Evolutionary conservation across 352 stramenopile genomes (phyloP).

Genomic region (Blastocystis sp.): DNA sequence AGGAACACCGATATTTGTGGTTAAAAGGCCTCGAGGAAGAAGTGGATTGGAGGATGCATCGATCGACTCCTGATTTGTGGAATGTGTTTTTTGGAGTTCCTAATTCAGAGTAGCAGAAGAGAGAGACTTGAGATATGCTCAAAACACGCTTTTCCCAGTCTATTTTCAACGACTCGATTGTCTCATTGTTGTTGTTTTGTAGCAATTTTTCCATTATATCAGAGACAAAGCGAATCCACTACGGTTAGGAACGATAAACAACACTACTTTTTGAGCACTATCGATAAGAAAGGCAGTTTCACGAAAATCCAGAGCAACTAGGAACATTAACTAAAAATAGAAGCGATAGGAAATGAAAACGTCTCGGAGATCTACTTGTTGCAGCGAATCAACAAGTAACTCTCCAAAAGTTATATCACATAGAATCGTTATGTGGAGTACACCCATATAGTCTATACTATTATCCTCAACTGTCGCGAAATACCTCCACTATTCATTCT

Average conservation of each 20-base stretch:
- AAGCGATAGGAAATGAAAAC: neutral
- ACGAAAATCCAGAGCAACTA: neutral
- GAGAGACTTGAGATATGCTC: neutral
- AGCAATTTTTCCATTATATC: neutral
- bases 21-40: constrained; percentile 6
- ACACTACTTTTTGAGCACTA: neutral
- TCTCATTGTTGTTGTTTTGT: neutral
- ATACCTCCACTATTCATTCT: neutral
- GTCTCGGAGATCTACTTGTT: neutral
- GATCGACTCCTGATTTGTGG: neutral
- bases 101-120: neutral
- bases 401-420: neutral
- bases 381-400: neutral
- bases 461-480: neutral
- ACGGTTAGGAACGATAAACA: neutral
- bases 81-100: neutral
- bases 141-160: neutral
- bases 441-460: constrained; percentile 5
- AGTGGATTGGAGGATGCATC: neutral
- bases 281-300: neutral
- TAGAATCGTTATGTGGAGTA: neutral
- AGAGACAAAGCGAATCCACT: neutral
- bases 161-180: neutral
- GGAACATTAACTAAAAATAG: neutral
- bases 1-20: constrained; percentile 6